Evolutionary conservation across 352 stramenopile genomes (phyloP), one percentile per base, ranked within the genome.

Genomic region (Phytophthora sojae): DNA sequence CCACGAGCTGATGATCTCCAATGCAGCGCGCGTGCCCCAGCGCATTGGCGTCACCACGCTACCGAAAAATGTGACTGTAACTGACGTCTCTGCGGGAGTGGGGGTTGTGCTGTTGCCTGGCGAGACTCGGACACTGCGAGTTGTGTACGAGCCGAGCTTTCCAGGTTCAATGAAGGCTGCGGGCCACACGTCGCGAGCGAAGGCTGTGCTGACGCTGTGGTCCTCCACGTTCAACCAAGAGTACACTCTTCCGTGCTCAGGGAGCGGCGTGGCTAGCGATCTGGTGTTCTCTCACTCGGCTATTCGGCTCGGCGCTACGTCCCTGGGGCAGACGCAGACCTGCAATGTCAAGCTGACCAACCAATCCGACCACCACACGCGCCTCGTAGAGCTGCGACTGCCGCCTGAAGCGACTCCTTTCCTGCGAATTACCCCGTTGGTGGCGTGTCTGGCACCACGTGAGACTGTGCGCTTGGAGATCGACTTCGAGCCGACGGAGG

Each of bases 391-490:
- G 58, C 23, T 88, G 2, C 57, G 65, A 14, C 54, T 72, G 0
- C 76, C 80, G 17, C 37, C 61, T 4, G 77, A 82, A 50, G 73
- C 77, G 4, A 19, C 51, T 2, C 32, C 67, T 0, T 75, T 88
- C 25, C 57, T 95, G 7, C 76, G 69, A 3, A 62, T 98, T 0
- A 91, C 82, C 3, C 94, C 94, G 0, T 71, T 81, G 32, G 90
- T 97, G 12, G 79, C 77, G 11, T 78, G 74, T 0, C 50, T 98
- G 0, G 39, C 19, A 0, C 77, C 88, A 4, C 68, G 67, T 5
- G 61, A 79, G 26, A 81, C 69, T 17, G 32, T 88, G 11, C 81
- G 92, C 6, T 61, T 98, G 9, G 94, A 98, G 66, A 76, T 98
- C 11, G 87, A 90, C 37, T 97, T 96, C 67, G 64, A 61, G 12